Base-by-base conservation (phyloP, 202 grass and related monocot genomes). In the Carex sylvatica region DNA sequence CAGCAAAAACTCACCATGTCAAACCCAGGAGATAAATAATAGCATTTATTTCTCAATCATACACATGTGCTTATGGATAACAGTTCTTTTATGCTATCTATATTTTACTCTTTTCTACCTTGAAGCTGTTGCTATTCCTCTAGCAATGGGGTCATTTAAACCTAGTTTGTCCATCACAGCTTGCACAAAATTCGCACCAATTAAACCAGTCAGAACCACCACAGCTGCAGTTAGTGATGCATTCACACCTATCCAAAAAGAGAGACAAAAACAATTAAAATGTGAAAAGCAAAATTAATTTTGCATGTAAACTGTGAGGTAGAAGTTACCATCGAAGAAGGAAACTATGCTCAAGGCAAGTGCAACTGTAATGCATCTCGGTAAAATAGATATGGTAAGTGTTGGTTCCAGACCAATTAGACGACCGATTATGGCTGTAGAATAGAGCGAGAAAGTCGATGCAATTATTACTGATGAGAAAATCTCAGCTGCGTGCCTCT, bases 331-430 rank as follows among this genome's bases (percentile, higher is more conserved):
- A 89, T 99, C 92, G n/a, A 99, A 99, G 71, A 95, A 93, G 72
- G 96, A 92, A 9, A 99, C 89, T 80, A 99, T 99, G 91, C 96
- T 99, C 67, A 99, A 70, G 31, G 96, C 96, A 86, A 99, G 82
- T 44, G 93, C 96, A 83, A 99, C 87, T 0, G 96, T 99, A 71
- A 99, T 93, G n/a, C 96, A 99, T 80, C 96, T 93, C 23, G 96
- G 93, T 30, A 99, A 38, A 19, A 99, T 95, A 16, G 96, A 95
- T 84, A 95, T 74, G 35, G 92, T 95, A 4, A 98, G 61, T 36
- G 80, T 88, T 75, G 96, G 91, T 54, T 93, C 96, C 16, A 98
- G 86, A 59, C 88, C 91, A 31, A 88, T 22, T 6, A 93, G 42
- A 42, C 92, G 87, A 5, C 96, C 96, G 44, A 98, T 49, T 73